A percentile compares a stretch with the other conserved stretches of the same genome.
Conservation (phyloP, 441 rosid species). For the Manihot esculenta region DNA sequence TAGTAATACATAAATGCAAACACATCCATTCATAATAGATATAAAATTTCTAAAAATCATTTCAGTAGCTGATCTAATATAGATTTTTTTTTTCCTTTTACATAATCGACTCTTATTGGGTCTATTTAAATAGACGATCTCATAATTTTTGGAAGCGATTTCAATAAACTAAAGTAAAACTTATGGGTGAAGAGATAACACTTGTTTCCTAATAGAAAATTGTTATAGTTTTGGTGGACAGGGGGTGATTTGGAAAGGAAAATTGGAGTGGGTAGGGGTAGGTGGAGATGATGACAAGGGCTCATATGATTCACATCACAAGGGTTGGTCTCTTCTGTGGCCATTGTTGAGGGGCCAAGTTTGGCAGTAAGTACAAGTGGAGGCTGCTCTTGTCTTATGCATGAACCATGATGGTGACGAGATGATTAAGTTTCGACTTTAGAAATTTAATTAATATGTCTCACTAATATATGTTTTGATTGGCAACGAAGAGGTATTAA, state of each 20-base stretch:
- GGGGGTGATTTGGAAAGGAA: neutral
- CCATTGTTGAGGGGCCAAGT: neutral
- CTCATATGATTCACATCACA: neutral
- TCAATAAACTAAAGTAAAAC: too few relatives aligned
- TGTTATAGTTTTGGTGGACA: neutral
- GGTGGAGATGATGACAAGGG: conserved; percentile 41
- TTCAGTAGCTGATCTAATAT: too few relatives aligned
- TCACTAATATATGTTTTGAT: neutral
- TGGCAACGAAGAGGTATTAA: neutral
- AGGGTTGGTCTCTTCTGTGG: neutral
- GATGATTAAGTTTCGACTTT: neutral
- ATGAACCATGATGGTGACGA: too few relatives aligned
- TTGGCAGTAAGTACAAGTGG: neutral
- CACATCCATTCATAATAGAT: too few relatives aligned
- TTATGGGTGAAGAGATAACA: neutral
- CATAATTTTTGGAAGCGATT: too few relatives aligned
- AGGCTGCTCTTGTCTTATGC: too few relatives aligned
- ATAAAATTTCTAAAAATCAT: too few relatives aligned
- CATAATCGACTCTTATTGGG: too few relatives aligned
- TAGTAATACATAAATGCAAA: too few relatives aligned
- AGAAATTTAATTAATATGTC: neutral
- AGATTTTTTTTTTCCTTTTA: too few relatives aligned
- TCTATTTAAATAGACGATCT: too few relatives aligned
- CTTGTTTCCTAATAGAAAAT: neutral
- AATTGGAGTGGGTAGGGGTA: conserved; percentile 28